phyloP scores from a whole-genome alignment of 1,139 yeast species.

The Hyphopichia burtonii region DNA sequence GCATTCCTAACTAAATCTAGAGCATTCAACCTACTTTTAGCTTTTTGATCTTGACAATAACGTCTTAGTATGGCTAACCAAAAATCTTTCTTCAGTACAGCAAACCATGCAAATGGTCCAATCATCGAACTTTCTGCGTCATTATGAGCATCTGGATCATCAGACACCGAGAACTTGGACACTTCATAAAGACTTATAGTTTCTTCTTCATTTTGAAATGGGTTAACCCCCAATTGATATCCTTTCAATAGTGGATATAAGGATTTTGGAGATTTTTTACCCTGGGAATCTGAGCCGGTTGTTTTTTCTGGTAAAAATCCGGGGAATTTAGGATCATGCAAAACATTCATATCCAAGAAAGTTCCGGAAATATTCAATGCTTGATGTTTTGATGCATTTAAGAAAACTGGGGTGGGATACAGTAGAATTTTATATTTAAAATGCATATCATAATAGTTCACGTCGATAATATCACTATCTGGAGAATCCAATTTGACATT shows the following conservation, averaged over 20 bases:
- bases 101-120: constrained; percentile 52
- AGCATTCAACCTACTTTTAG: constrained; percentile 12
- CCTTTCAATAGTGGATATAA: background rate
- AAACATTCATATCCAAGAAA: background rate
- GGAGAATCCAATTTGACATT: no score
- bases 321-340: constrained; percentile 1
- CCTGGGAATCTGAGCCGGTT: no score
- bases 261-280: no score
- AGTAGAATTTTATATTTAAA: background rate
- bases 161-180: background rate
- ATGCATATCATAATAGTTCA: background rate
- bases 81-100: constrained; percentile 48
- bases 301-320: background rate
- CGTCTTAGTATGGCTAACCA: constrained; percentile 34
- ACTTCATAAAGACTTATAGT: constrained; percentile 37
- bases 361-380: background rate
- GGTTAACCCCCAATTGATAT: constrained; percentile 18
- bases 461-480: background rate
- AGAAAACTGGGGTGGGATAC: background rate
- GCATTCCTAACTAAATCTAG: constrained; percentile 15
- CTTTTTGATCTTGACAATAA: constrained; percentile 22
- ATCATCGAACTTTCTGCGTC: constrained; percentile 6
- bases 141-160: background rate
- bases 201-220: constrained; percentile 22
- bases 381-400: background rate